Base-by-base conservation (phyloP, 2,329 filamentous ascomycete species). In the Lithohypha guttulata region DNA sequence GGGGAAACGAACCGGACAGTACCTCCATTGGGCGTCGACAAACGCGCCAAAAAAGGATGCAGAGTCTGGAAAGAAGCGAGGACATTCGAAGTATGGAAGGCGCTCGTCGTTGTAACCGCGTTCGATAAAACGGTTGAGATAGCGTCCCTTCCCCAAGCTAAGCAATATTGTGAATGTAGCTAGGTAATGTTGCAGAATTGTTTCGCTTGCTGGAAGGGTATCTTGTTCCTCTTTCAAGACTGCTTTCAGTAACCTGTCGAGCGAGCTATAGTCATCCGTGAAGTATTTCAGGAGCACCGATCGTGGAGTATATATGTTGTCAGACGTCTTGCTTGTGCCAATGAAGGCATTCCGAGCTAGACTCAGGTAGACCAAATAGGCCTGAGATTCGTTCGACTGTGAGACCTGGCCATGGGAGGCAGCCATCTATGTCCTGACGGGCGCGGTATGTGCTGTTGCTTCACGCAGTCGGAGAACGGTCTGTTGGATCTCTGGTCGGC, bases 1-100 rank as follows among this genome's bases (percentile, higher is more conserved):
- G 15, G 43, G 40, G 17, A 58, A 49, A 7, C 39, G 34, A 4
- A 50, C 42, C 4, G 50, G 47, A 37, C 52, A 56, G 33, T 53
- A 55, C 23, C 31, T 46, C 44, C 50, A 54, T 39, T 58, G 55
- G 17, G 42, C 34, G 22, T 52, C 39, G 31, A 50, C 52, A 43
- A 58, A 58, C 7, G 41, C 14, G 11, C 41, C 22, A n/a, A 53
- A 47, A 29, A 55, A 52, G 7, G 41, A 37, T 4, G 13, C 30
- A 18, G 26, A 35, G 32, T 4, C 27, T 23, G 17, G 50, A 50
- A 22, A 51, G 54, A 7, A 34, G 18, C 23, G 7, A 32, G 11
- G 28, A 52, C 27, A 4, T n/a, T 32, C 30, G 20, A 32, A 32
- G 30, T 17, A 32, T 18, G 30, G 30, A 4, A 32, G 30, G 13